A percentile compares a stretch with the other conserved stretches of the same genome.
Evolutionary conservation across 208 protist species (phyloP).

Genomic region (Leptomonas seymouri): DNA sequence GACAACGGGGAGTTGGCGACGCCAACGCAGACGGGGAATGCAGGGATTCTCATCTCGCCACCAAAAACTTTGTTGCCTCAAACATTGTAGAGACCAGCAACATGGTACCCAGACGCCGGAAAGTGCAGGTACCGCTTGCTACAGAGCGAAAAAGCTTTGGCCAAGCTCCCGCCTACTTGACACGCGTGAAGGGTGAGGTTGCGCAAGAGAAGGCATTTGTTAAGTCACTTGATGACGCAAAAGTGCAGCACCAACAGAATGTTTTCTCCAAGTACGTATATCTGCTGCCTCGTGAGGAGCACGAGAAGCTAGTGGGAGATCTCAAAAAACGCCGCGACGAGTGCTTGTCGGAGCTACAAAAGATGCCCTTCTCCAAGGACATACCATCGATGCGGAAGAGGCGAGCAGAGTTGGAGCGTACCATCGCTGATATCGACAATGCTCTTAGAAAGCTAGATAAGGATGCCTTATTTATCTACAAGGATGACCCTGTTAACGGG

Average conservation of each 20-base stretch:
- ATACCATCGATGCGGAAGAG: constrained; percentile 65
- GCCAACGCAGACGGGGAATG: background rate
- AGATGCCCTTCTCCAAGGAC: constrained; percentile 87
- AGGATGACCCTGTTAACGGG: constrained; percentile 77
- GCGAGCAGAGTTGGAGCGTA: constrained; percentile 70
- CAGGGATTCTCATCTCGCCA: constrained; percentile 2
- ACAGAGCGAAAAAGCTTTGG: constrained; percentile 87
- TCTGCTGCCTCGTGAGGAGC: constrained; percentile 77
- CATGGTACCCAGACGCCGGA: constrained; percentile 80
- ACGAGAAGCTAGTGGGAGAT: constrained; percentile 60
- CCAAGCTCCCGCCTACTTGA: constrained; percentile 84
- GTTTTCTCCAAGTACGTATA: constrained; percentile 68
- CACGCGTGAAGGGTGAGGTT: constrained; percentile 87
- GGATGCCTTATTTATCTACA: constrained; percentile 90
- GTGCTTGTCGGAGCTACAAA: constrained; percentile 60
- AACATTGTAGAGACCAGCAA: constrained; percentile 94
- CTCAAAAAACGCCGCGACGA: constrained; percentile 58
- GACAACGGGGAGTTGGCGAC: background rate
- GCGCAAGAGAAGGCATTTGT: constrained; percentile 84
- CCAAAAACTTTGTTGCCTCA: constrained; percentile 91
- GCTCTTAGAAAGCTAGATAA: constrained; percentile 82
- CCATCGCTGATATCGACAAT: constrained; percentile 76
- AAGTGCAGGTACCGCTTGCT: constrained; percentile 59
- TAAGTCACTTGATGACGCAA: constrained; percentile 60
- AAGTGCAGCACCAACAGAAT: constrained; percentile 40